phyloP scores from a whole-genome alignment of 352 stramenopile genomes.

The Phytophthora citrophthora region DNA sequence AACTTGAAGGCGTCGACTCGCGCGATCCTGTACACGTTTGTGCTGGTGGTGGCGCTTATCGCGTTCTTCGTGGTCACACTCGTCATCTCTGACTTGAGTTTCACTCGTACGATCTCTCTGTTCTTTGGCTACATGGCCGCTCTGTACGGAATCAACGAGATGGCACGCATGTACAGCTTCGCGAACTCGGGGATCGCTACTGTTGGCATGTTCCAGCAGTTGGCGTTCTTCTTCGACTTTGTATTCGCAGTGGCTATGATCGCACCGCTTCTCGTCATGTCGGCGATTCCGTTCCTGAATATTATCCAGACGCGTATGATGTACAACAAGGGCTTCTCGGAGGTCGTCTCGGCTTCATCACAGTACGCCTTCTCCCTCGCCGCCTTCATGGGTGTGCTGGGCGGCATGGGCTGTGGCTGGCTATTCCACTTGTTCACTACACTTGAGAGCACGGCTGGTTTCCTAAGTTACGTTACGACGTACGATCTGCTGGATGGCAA shows the following conservation, averaged over 20 bases:
- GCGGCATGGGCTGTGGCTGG: slow-evolving; percentile 76
- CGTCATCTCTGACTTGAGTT: slow-evolving; percentile 42
- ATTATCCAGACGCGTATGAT: slow-evolving; percentile 92
- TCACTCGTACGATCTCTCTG: slow-evolving; percentile 54
- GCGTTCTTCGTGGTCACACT: slow-evolving; percentile 60
- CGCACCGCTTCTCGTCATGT: slow-evolving; percentile 79
- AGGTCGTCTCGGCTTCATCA: slow-evolving; percentile 85
- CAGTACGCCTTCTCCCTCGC: slow-evolving; percentile 88
- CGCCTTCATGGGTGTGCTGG: slow-evolving; percentile 77
- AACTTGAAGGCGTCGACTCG: slow-evolving; percentile 46
- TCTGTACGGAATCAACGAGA: slow-evolving; percentile 87
- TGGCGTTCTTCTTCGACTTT: slow-evolving; percentile 90
- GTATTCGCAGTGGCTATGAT: slow-evolving; percentile 80
- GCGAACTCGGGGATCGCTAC: slow-evolving; percentile 65
- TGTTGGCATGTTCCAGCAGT: slow-evolving; percentile 73
- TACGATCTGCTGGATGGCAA: slow-evolving; percentile 72
- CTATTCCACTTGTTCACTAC: slow-evolving; percentile 82
- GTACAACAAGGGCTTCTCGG: slow-evolving; percentile 91
- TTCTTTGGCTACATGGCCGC: slow-evolving; percentile 84
- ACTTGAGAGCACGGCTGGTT: slow-evolving; percentile 75
- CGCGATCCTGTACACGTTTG: slow-evolving; percentile 57
- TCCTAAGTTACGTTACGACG: slow-evolving; percentile 80
- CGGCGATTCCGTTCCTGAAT: slow-evolving; percentile 85
- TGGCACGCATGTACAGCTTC: slow-evolving; percentile 87
- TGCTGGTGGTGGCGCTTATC: slow-evolving; percentile 43